Evolutionary conservation across 768 basidiomycete genomes (phyloP).

Genomic region (Boletus sensibilis): DNA sequence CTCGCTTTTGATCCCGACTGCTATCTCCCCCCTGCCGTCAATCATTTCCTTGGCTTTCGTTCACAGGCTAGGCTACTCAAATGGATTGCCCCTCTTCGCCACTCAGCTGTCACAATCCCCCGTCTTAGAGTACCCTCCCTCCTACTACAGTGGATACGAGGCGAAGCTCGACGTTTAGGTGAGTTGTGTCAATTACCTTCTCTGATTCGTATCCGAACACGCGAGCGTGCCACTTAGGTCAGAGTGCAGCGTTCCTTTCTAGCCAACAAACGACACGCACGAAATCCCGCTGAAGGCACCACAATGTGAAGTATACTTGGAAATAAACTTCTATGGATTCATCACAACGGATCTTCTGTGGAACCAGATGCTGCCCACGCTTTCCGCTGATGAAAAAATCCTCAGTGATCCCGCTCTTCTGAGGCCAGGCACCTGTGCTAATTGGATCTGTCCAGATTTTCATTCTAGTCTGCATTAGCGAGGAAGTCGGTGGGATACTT

Average conservation of each 20-base stretch:
- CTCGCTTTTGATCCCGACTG: conserved; percentile 2
- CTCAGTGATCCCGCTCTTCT: no score
- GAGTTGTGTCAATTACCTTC: background rate
- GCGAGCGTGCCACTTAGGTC: conserved; percentile 16
- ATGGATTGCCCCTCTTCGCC: conserved; percentile 14
- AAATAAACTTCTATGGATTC: no score
- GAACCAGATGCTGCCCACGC: no score
- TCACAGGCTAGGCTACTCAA: background rate
- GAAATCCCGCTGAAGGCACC: no score
- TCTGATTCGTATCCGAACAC: background rate
- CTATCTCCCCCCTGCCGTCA: conserved; percentile 23
- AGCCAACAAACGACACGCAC: background rate
- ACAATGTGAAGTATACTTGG: background rate
- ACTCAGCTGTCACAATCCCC: background rate
- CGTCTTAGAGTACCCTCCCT: background rate
- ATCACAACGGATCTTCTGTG: no score
- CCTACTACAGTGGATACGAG: conserved; percentile 11
- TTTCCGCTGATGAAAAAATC: background rate
- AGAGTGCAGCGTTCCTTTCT: conserved; percentile 30
- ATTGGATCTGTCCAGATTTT: no score
- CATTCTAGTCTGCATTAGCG: no score
- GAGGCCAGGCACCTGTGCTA: background rate
- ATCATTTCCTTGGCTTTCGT: conserved; percentile 9
- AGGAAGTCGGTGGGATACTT: no score
- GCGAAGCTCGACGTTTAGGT: conserved; percentile 28